phyloP scores from a whole-genome alignment of 352 stramenopile species.

The Globisporangium uncinulatum region DNA sequence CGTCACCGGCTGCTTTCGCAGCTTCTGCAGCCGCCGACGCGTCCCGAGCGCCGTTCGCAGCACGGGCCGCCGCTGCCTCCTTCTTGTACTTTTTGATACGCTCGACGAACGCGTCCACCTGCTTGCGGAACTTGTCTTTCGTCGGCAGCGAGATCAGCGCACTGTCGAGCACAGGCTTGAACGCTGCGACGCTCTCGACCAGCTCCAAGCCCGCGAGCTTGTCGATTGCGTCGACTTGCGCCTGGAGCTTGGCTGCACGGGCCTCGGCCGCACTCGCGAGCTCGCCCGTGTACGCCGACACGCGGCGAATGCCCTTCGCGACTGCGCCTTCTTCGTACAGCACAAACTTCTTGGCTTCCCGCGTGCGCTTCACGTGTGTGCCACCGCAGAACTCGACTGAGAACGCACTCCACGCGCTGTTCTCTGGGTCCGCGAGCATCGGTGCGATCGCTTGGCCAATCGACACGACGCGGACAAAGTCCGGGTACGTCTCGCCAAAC shows the following conservation, averaged over 20 bases:
- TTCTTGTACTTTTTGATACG: constrained; percentile 82
- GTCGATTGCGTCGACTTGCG: constrained; percentile 69
- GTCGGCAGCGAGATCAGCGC: constrained; percentile 89
- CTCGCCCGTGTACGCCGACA: constrained; percentile 92
- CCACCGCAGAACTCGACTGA: constrained; percentile 99
- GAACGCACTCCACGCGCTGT: constrained; percentile 86
- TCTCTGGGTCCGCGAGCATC: constrained; percentile 84
- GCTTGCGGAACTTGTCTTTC: constrained; percentile 81
- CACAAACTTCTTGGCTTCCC: constrained; percentile 95
- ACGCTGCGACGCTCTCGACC: constrained; percentile 82
- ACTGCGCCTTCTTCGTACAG: constrained; percentile 96
- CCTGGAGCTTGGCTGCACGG: constrained; percentile 77
- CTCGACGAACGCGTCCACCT: constrained; percentile 66
- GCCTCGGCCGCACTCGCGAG: constrained; percentile 83
- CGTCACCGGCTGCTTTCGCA: constrained; percentile 49
- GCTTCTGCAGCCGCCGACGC: constrained; percentile 44
- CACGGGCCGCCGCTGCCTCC: constrained; percentile 56
- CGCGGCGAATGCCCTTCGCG: constrained; percentile 96
- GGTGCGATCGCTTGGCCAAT: constrained; percentile 84
- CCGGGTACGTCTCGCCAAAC: constrained; percentile 99
- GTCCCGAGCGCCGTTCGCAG: constrained; percentile 65
- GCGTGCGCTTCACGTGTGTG: constrained; percentile 96
- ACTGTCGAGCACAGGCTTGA: constrained; percentile 88
- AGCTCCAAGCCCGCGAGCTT: constrained; percentile 71
- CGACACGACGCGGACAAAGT: constrained; percentile 96